phyloP scores from a whole-genome alignment of 2,329 filamentous ascomycete genomes.

The Beauveria asiatica region DNA sequence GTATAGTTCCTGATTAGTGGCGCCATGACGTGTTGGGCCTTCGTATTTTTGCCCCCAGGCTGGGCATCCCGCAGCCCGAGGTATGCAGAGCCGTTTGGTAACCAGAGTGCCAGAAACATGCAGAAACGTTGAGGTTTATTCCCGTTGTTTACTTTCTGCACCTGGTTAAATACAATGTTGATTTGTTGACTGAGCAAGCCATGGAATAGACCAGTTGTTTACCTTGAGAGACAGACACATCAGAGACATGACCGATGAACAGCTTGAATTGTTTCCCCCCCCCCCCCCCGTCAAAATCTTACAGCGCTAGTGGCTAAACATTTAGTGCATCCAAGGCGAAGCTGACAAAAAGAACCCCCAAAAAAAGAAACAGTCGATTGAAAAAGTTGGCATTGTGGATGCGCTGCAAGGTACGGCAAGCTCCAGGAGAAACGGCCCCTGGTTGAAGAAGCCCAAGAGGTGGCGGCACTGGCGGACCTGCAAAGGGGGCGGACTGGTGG shows the following conservation, averaged over 20 bases:
- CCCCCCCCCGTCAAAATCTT: neutral
- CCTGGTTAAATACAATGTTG: neutral
- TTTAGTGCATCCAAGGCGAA: neutral
- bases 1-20: neutral
- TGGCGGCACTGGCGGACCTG: neutral
- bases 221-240: no score
- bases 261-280: neutral
- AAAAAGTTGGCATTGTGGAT: neutral
- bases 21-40: constrained; percentile 6
- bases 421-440: neutral
- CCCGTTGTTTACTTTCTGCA: neutral
- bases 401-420: neutral
- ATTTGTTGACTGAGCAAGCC: neutral
- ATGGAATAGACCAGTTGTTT: no score
- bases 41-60: neutral
- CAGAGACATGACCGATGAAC: no score
- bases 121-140: neutral
- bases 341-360: neutral
- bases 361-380: neutral
- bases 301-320: neutral
- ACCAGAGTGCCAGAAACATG: neutral
- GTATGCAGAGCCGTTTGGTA: neutral
- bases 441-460: neutral
- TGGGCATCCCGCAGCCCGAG: neutral
- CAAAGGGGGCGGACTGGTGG: neutral